Percentiles rank a stretch among this genome's conserved stretches.
These are phyloP conservation scores for Silene vulgaris DNA, from an alignment of 179 eudicot genomes.

Conservation along the genomic window DNA sequence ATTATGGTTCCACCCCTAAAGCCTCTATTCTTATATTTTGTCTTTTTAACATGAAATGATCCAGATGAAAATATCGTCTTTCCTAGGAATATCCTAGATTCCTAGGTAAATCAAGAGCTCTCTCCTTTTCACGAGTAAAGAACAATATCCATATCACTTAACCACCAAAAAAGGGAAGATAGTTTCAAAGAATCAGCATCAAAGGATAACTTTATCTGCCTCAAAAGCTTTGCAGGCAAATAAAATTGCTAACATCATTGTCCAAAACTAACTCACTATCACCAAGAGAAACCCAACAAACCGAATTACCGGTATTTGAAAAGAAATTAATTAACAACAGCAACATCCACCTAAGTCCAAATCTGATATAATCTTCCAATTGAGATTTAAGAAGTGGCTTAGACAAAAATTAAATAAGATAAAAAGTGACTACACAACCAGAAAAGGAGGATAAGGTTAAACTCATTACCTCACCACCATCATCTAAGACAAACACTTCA, in stretches of 20 bases:
- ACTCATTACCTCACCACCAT: constrained; percentile 83
- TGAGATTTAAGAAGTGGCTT: neutral
- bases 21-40: constrained; percentile 12
- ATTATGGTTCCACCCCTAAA: constrained; percentile 11
- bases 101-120: constrained; percentile 12
- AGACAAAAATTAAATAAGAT: neutral
- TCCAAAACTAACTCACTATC: neutral
- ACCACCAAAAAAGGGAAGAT: constrained; percentile 7
- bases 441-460: neutral
- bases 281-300: neutral
- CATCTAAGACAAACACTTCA: constrained; percentile 88
- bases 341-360: neutral
- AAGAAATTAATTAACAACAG: neutral
- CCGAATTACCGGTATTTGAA: neutral
- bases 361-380: constrained; percentile 15
- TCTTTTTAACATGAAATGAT: constrained; percentile 11
- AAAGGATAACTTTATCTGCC: neutral
- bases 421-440: neutral
- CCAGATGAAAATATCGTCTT: neutral
- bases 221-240: neutral
- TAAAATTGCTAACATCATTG: constrained; percentile 1
- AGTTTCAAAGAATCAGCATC: constrained; percentile 6
- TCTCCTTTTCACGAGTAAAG: constrained; percentile 1
- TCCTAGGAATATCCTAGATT: constrained; percentile 18
- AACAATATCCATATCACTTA: constrained; percentile 15